Evolutionary conservation across 2,329 filamentous ascomycete genomes (phyloP).

Genomic region (Apiospora phragmitis): DNA sequence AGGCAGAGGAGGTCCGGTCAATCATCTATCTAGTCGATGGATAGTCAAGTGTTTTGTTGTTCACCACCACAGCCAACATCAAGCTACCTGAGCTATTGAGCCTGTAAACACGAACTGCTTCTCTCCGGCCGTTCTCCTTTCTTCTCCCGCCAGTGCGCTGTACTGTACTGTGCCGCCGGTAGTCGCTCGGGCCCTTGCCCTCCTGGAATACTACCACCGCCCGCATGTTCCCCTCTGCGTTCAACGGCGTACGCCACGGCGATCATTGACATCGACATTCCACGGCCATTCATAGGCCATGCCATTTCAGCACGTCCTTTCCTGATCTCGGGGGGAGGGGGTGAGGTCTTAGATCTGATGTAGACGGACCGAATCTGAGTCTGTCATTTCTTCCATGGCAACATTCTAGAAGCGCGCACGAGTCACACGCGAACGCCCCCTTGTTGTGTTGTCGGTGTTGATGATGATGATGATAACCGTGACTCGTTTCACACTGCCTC

Average conservation of each 20-base stretch:
- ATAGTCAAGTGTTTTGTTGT: background rate
- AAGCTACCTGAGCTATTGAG: background rate
- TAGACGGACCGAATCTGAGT: background rate
- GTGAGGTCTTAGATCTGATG: background rate
- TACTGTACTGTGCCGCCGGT: background rate
- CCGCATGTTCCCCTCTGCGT: background rate
- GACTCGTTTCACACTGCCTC: background rate
- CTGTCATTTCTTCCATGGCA: conserved; percentile 1
- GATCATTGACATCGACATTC: conserved; percentile 11
- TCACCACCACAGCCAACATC: background rate
- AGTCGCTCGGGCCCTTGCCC: background rate
- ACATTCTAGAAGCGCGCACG: background rate
- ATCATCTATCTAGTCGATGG: background rate
- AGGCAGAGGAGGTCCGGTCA: background rate
- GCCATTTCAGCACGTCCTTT: conserved; percentile 12
- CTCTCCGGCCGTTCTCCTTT: background rate
- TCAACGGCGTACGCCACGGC: conserved; percentile 10
- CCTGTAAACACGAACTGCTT: background rate
- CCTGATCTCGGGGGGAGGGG: conserved; percentile 16
- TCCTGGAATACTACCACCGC: background rate
- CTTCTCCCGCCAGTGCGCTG: background rate
- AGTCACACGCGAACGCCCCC: background rate
- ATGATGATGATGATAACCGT: background rate
- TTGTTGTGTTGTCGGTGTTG: background rate
- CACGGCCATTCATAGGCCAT: background rate